Conservation (phyloP, 371 early-diverging fungal species). For the Mucor saturninus region DNA sequence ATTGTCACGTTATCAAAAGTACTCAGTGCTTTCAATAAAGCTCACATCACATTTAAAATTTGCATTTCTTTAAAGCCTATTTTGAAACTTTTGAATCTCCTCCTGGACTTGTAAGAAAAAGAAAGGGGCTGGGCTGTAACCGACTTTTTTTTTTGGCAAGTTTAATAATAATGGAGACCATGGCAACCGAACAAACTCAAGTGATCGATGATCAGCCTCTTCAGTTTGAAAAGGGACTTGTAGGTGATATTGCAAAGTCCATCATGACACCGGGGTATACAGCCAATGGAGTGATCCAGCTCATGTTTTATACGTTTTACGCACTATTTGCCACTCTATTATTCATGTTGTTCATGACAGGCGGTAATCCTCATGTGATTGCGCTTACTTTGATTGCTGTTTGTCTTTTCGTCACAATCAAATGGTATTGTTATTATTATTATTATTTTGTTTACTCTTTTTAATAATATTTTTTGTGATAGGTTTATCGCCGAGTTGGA, state of each 20-base stretch:
- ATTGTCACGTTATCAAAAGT: too few relatives aligned
- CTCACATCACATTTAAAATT: too few relatives aligned
- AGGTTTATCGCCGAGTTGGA: constrained; percentile 35
- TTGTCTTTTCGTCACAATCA: constrained; percentile 57
- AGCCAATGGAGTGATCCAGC: constrained; percentile 49
- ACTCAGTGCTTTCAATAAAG: too few relatives aligned
- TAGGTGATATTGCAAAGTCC: constrained; percentile 47
- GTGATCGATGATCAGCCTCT: not conserved
- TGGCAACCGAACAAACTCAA: not conserved
- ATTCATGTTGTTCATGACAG: constrained; percentile 46
- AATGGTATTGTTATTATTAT: constrained; percentile 45
- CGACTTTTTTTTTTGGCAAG: not conserved
- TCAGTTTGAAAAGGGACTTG: constrained; percentile 30
- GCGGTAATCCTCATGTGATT: constrained; percentile 59
- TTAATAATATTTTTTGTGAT: not conserved
- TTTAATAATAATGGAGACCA: not conserved
- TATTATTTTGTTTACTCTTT: not conserved
- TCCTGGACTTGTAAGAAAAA: not conserved
- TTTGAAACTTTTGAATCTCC: not conserved
- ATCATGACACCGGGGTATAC: constrained; percentile 70
- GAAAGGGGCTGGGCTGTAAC: not conserved
- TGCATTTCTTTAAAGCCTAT: too few relatives aligned
- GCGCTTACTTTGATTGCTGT: constrained; percentile 54
- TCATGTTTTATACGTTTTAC: constrained; percentile 65
- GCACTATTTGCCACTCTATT: constrained; percentile 57